These are phyloP conservation scores for Hypoxylon sp. DNA, from an alignment of 2,329 filamentous ascomycete genomes.

Conservation along the genomic window DNA sequence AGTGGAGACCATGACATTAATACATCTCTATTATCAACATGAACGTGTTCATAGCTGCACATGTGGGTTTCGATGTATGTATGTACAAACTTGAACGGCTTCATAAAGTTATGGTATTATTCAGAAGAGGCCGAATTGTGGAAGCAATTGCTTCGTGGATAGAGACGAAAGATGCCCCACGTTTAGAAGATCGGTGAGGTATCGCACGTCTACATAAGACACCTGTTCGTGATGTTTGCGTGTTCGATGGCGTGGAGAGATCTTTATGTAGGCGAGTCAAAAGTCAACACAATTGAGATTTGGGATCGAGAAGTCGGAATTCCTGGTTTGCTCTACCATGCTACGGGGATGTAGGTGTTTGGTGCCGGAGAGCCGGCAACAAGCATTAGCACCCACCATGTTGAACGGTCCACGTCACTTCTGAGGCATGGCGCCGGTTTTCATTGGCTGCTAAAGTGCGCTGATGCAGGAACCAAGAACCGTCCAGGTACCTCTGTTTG, in stretches of 20 bases:
- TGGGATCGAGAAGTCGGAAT: conserved; percentile 13
- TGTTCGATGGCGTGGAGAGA: conserved; percentile 14
- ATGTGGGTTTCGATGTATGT: conserved; percentile 14
- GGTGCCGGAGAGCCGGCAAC: conserved; percentile 27
- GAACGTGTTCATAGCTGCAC: conserved; percentile 17
- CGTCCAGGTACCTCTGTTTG: conserved; percentile 17
- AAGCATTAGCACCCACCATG: conserved; percentile 17
- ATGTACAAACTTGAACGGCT: neutral
- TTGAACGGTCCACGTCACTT: conserved; percentile 41
- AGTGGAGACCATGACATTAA: conserved; percentile 27
- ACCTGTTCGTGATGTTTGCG: conserved; percentile 16
- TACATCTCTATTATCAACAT: conserved; percentile 3
- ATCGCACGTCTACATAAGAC: neutral
- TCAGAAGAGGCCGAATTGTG: neutral
- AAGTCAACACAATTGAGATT: neutral
- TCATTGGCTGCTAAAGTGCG: conserved; percentile 24
- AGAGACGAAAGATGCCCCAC: neutral
- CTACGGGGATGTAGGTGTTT: conserved; percentile 5
- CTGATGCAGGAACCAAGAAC: conserved; percentile 32
- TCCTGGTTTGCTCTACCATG: conserved; percentile 14
- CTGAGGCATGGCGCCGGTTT: conserved; percentile 12
- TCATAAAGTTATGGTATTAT: neutral
- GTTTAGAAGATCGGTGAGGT: neutral
- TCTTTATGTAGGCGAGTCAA: conserved; percentile 15
- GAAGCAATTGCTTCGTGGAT: neutral